Base-by-base conservation (phyloP, 164 flowering plant genomes). In the Euptelea pleiosperma region DNA sequence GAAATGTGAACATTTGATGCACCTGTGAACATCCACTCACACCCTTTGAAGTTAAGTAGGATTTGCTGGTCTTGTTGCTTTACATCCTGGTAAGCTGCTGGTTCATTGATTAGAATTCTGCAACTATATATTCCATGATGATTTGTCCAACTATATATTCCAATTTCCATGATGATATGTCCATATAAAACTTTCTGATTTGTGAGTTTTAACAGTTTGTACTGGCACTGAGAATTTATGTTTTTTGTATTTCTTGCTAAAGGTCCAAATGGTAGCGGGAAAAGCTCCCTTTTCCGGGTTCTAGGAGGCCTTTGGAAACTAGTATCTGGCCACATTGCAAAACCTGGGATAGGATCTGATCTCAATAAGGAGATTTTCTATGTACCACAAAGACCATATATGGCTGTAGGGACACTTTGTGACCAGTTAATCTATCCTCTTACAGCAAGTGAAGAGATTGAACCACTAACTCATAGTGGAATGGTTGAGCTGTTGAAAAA, bases 221-320 rank as follows among this genome's bases (percentile, higher is more conserved):
- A 16, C 9, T 35, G 2, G 51, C 44, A 9, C 8, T 30, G 44
- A 22, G 28, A 36, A 51, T 35, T 58, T 35, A 28, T 57, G 8
- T 39, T 34, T 51, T 36, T 24, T 45, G 22, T 60, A 11, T 39
- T 61, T 21, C 50, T 16, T 53, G 28, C 35, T 66, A 69, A 60
- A 94, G 98, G 99, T 66, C 98, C 99, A 50, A 94, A 94, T 84
- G 99, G 99, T 28, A 94, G 99, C 48, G 99, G 99, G 41, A 94
- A 94, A 75, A 94, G 99, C 71, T 94, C 99, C 19, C 96, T 94
- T 55, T 94, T 94, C 69, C 84, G 99, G 52, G 99, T 94, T 65
- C 76, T 94, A 24, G 99, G 99, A 57, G 99, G 98, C 42, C 96
- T 94, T 53, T 94, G 99, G 99, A 98, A 98, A 19, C 70, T 94